Evolutionary conservation across 805 yeast species (phyloP), one percentile per base, ranked within the genome.

Genomic region (Myxozyma vanderwaltii): DNA sequence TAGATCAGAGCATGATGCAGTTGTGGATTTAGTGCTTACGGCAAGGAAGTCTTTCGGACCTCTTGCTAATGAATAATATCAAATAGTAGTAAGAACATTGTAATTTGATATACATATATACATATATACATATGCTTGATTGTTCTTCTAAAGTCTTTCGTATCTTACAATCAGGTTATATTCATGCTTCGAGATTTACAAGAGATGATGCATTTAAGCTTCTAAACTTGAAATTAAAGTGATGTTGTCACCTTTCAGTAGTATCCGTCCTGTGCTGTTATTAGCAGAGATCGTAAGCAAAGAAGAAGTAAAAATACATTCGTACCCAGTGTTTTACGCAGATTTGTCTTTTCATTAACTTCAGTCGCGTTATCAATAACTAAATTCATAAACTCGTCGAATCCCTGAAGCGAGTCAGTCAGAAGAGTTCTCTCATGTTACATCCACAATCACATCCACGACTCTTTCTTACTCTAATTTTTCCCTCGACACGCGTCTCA

Each of bases 381-480:
- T 17, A 85, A 75, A 71, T 94, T 94, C 99, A 94, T 95, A 70
- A 91, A 92, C 76, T 95, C 99, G 73, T 94, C 99, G 74, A 95
- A 92, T 0, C 99, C 99, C 67, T 72, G 46, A 17, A n/a, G n/a
- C n/a, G n/a, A n/a, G n/a, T n/a, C n/a, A n/a, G n/a, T n/a, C n/a
- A n/a, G n/a, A n/a, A n/a, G n/a, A n/a, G n/a, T n/a, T n/a, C n/a
- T n/a, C n/a, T n/a, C n/a, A n/a, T 10, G 33, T 29, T 10, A 6
- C 10, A 6, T 6, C 33, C 33, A 10, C 33, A 10, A 29, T 38
- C 17, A 3, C 4, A 10, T 8, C 13, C 17, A 17, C 21, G 10
- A 4, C 13, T 2, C 21, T 2, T 13, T 35, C 74, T 24, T 63
- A 71, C 74, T 61, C 86, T 79, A 31, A 94, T 85, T 61, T 80